Percentiles rank a stretch among this genome's conserved stretches.
Evolutionary conservation across 2,329 filamentous ascomycete species (phyloP).

Genomic region (Colletotrichum horii): DNA sequence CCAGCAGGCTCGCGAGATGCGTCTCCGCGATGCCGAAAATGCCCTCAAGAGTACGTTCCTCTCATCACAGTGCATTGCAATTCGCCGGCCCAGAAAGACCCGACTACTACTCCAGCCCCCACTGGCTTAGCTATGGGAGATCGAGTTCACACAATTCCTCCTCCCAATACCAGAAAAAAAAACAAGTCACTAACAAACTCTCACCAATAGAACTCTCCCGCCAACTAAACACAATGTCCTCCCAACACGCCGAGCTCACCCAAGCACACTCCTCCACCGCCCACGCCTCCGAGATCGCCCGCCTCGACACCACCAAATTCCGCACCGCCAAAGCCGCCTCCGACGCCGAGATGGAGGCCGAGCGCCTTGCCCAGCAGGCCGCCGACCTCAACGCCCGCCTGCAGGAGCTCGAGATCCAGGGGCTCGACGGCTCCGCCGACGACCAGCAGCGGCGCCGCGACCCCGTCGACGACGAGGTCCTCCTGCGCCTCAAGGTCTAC

Average conservation of each 20-base stretch:
- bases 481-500: conserved; percentile 87
- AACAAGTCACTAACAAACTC: too few species aligned
- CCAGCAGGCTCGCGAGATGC: conserved; percentile 81
- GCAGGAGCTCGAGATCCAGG: conserved; percentile 85
- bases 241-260: conserved; percentile 79
- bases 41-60: conserved; percentile 62
- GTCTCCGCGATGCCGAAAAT: conserved; percentile 72
- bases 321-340: conserved; percentile 89
- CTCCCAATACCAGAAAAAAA: too few species aligned
- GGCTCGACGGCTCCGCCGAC: conserved; percentile 71
- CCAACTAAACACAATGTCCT: conserved; percentile 73
- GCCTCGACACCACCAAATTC: conserved; percentile 93
- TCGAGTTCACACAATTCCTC: too few species aligned
- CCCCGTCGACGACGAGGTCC: conserved; percentile 66
- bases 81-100: background rate
- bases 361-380: conserved; percentile 81
- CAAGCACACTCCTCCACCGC: conserved; percentile 76
- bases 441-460: conserved; percentile 40
- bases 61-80: background rate
- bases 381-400: conserved; percentile 77
- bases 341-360: conserved; percentile 93
- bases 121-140: background rate
- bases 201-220: conserved; percentile 66
- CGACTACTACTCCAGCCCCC: background rate
- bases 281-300: conserved; percentile 84